Base-by-base conservation (phyloP, 495 filamentous ascomycete genomes). In the Xylaria longipes region DNA sequence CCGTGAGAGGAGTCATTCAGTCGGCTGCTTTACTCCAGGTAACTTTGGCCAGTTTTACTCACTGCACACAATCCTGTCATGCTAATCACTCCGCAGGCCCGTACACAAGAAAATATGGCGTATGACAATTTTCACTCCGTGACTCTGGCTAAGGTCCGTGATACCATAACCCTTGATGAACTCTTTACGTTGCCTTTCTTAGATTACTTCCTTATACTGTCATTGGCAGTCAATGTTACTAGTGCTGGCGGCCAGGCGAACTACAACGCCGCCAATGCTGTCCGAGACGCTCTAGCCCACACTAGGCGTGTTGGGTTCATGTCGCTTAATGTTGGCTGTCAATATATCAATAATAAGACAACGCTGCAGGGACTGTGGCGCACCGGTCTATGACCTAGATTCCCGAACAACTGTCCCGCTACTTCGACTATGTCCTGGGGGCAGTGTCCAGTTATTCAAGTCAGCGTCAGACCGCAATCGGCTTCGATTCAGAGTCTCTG, bases 241-340 rank as follows among this genome's bases (percentile, higher is more conserved):
- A 52, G 65, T 29, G 50, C 65, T 5, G 17, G 65, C 5, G 52
- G 50, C 3, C 50, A 57, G 11, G 48, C 31, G 1, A 58, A 57
- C 6, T 68, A 68, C 14, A 68, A 68, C 17, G 65, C 50, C 17
- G 65, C 52, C 35, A 68, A 68, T 17, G 33, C 65, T 8, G 65
- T 68, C 6, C 50, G 58, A 48, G 65, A 68, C 27, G 50, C 65
- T n/a, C 37, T 68, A 2, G 11, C 65, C 2, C 50, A 57, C 14
- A 25, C 2, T 27, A 4, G 48, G 7, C n/a, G 22, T 11, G 31
- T 6, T n/a, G 15, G 41, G 22, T 68, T 68, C 37, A 57, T 39
- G 22, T 45, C 50, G 8, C 8, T 58, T 1, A 68, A 45, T 15
- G 20, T 68, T 8, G 65, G 65, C 27, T 68, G 20, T 58, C 3